Percentiles rank a stretch among this genome's conserved stretches.
phyloP scores from a whole-genome alignment of 306 rosid species.

The Herpetospermum pedunculosum region DNA sequence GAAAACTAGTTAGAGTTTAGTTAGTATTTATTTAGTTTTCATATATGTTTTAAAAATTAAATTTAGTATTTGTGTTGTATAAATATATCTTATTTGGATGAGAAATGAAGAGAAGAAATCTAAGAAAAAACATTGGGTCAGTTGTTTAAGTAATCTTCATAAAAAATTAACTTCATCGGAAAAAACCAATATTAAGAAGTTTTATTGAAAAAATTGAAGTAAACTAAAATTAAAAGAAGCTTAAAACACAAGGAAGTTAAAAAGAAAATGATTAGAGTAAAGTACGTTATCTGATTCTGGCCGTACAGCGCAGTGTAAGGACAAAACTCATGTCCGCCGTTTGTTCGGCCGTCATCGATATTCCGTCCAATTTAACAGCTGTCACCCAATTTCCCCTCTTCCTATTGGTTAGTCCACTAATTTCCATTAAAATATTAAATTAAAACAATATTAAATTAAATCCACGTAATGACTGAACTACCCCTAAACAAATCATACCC shows the following conservation, averaged over 20 bases:
- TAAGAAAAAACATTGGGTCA: too few relatives aligned
- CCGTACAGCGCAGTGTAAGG: not conserved
- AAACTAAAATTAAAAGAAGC: not conserved
- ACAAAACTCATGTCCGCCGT: not conserved
- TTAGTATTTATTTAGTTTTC: too few relatives aligned
- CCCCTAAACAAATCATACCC: not conserved
- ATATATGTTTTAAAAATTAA: too few relatives aligned
- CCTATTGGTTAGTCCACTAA: not conserved
- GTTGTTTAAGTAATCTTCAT: too few relatives aligned
- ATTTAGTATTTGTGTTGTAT: too few relatives aligned
- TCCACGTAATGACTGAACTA: conserved; percentile 17
- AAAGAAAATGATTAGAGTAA: not conserved
- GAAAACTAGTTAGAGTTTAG: too few relatives aligned
- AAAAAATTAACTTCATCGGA: too few relatives aligned
- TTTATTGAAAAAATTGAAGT: too few relatives aligned
- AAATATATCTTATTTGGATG: too few relatives aligned
- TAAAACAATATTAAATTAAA: conserved; percentile 21
- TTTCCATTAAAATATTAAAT: not conserved
- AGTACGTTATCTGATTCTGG: not conserved
- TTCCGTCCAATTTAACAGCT: not conserved
- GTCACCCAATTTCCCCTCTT: not conserved
- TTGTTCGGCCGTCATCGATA: not conserved
- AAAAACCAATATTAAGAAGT: too few relatives aligned
- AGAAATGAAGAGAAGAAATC: too few relatives aligned
- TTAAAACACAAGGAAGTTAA: not conserved